Base-by-base conservation (phyloP, 2,329 filamentous ascomycete species). In the Cladosporium phlei region DNA sequence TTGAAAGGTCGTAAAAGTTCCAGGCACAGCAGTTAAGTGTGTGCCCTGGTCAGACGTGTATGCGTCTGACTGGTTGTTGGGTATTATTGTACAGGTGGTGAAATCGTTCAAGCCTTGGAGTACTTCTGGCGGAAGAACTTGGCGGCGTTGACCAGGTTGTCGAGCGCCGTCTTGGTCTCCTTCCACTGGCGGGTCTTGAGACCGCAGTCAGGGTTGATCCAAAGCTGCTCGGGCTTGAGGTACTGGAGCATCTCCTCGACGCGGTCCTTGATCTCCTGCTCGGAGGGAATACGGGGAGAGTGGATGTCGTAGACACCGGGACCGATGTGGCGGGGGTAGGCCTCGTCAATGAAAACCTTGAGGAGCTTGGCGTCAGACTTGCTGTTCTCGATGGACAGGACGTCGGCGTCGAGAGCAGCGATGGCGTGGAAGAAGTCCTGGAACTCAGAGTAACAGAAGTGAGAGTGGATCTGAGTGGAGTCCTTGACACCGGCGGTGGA, bases 361-460 rank as follows among this genome's bases (percentile, higher is more conserved):
- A 98, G 86, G 60, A 98, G 85, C 86, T 98, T 98, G 68, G 93
- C 93, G 66, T 98, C 93, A 63, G 88, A 95, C 86, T 98, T 98
- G 86, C 87, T 94, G 88, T 98, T 98, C 85, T 98, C 93, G 63
- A 98, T 98, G 67, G 88, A 95, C 65, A 98, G 84, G 55, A 98
- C 93, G 74, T 98, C 93, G 55, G 93, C 91, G 69, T 98, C 93
- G 56, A 98, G 85, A 52, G 93, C 91, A 57, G 93, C 88, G 63
- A 98, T 98, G 75, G 93, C 93, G 76, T 97, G 88, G 89, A 98
- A 98, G 82, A 98, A 98, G 80, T 98, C 93, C 78, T 98, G 93
- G 88, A 98, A 98, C 81, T 98, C 93, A 44, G 93, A 97, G 85
- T 98, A 98, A 75, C 93, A 98, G 87, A 98, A 98, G 80, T 98